Base-by-base conservation (phyloP, 1,284 basidiomycete genomes). In the Lentinula novae-zelandiae region DNA sequence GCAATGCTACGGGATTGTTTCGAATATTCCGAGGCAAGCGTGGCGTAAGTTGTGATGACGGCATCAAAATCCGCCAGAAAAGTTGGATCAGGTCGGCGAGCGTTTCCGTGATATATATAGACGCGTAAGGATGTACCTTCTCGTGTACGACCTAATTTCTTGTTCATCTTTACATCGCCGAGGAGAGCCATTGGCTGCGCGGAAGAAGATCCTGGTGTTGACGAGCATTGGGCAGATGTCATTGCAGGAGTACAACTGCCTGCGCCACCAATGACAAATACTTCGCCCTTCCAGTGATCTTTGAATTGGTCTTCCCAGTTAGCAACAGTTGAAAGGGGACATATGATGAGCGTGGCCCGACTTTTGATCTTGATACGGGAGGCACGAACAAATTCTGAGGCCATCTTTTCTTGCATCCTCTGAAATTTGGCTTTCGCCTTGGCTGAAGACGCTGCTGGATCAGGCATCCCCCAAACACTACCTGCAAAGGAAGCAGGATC, bases 221-320 rank as follows among this genome's bases (percentile, higher is more conserved):
- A 33, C 10, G 53, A 13, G 22, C 53, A 54, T 36, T 46, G 44
- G 17, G 65, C 67, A 36, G 53, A 61, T 63, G 63, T 70, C 20
- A 72, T 70, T 27, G 69, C 65, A 33, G 70, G 68, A 50, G 73
- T 63, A 40, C 71, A 68, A 38, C 71, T 70, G 34, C 70, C 83
- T 27, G 77, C 80, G 2, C 93, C 93, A n/a, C 93, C 93, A 55
- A 89, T 78, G 50, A 96, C 87, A 36, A 82, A 80, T 6, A 96
- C 92, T 60, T 88, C 83, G 12, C 93, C 93, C 62, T 84, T 84
- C 93, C 93, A 95, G 74, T 99, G 97, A 71, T 98, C 96, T 62
- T 89, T 85, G 71, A 99, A 92, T 73, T 99, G 97, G 65, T 97
- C 94, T 75, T 99, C 96, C 97, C 97, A 99, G 70, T 98, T 99